These are phyloP conservation scores for Phytophthora parvispora DNA, from an alignment of 352 stramenopile species.

Conservation along the genomic window DNA sequence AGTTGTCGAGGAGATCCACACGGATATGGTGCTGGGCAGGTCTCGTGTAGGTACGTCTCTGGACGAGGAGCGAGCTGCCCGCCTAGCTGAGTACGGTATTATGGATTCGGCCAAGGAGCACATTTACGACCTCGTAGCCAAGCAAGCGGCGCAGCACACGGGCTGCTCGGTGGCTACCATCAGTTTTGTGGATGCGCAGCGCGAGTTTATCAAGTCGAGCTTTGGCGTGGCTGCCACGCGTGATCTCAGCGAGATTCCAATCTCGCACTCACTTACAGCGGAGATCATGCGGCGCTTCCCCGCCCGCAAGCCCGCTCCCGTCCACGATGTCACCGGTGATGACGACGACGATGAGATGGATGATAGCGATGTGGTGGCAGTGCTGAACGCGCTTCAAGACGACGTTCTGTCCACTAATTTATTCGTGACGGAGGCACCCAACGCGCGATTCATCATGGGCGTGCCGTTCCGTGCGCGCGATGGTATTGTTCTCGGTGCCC, in stretches of 20 bases:
- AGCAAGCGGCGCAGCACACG: conserved; percentile 61
- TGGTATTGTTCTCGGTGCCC: conserved; percentile 62
- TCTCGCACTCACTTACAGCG: conserved; percentile 65
- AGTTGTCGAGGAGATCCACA: conserved; percentile 57
- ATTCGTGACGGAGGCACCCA: conserved; percentile 64
- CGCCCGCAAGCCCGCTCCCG: conserved; percentile 8
- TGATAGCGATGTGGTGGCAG: conserved; percentile 41
- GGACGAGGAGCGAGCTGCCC: conserved; percentile 50
- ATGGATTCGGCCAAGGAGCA: conserved; percentile 63
- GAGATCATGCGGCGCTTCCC: conserved; percentile 65
- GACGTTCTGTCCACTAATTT: conserved; percentile 54
- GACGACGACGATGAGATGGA: conserved; percentile 37
- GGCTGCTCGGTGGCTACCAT: conserved; percentile 66
- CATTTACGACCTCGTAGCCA: conserved; percentile 67
- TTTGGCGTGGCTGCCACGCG: conserved; percentile 41
- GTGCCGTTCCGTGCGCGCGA: conserved; percentile 59
- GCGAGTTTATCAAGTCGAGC: conserved; percentile 69
- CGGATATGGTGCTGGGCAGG: conserved; percentile 28
- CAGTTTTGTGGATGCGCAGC: conserved; percentile 68
- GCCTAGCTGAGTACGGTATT: conserved; percentile 62
- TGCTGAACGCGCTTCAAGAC: conserved; percentile 59
- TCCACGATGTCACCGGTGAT: conserved; percentile 35
- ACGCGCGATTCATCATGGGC: conserved; percentile 65
- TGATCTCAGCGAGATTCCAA: conserved; percentile 51
- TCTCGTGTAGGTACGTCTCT: conserved; percentile 19